A percentile compares a stretch with the other conserved stretches of the same genome.
Conservation (phyloP, 139 green algal species). For the Chlorella sorokiniana region DNA sequence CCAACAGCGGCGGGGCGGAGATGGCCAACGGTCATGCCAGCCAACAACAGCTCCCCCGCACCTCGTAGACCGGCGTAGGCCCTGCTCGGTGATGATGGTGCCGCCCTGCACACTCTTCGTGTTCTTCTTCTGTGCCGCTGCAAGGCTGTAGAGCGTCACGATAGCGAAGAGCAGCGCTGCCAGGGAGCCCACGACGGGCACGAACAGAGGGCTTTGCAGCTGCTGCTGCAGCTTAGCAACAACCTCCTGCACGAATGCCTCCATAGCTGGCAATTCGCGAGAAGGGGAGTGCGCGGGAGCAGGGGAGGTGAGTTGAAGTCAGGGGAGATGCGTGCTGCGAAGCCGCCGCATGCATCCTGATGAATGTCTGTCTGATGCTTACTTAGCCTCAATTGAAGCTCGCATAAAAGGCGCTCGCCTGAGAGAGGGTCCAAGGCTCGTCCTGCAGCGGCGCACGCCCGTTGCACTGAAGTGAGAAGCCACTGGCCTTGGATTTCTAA, state of each 20-base stretch:
- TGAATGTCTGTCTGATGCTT: too few relatives aligned
- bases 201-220: slow-evolving; percentile 7
- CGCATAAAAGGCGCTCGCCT: too few relatives aligned
- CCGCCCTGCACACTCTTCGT: background rate
- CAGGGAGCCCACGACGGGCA: slow-evolving; percentile 14
- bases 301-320: too few relatives aligned
- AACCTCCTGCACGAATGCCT: background rate
- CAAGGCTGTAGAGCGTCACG: slow-evolving; percentile 21
- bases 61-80: slow-evolving; percentile 25
- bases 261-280: too few relatives aligned
- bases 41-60: background rate
- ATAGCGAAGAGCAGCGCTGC: slow-evolving; percentile 17
- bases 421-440: too few relatives aligned
- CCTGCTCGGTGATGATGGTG: slow-evolving; percentile 9
- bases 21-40: background rate
- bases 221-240: background rate
- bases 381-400: too few relatives aligned
- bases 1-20: background rate
- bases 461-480: too few relatives aligned
- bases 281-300: too few relatives aligned
- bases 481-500: too few relatives aligned
- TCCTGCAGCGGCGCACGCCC: too few relatives aligned
- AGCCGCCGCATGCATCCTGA: too few relatives aligned
- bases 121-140: slow-evolving; percentile 1
- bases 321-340: too few relatives aligned